Percentiles rank a stretch among this genome's conserved stretches.
Conservation (phyloP, 2,329 filamentous ascomycete species). For the Aspergillus flavus region DNA sequence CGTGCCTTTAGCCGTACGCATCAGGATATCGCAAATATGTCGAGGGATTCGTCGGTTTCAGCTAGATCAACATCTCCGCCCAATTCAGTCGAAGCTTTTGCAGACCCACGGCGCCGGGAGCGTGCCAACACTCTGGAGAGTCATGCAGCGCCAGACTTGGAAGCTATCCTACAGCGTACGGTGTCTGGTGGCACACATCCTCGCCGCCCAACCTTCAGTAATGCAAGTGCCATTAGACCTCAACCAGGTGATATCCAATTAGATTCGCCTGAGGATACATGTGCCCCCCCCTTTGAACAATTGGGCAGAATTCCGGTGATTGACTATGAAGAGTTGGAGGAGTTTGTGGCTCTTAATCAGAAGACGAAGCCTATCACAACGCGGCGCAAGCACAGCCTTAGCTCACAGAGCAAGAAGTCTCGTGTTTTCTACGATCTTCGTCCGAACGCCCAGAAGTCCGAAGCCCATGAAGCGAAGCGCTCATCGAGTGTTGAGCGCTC, state of each 20-base stretch:
- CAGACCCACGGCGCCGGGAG: conserved; percentile 82
- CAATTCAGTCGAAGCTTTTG: conserved; percentile 97
- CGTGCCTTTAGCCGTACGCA: conserved; percentile 39
- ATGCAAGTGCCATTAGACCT: conserved; percentile 59
- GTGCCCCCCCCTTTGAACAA: conserved; percentile 78
- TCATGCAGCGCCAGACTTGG: conserved; percentile 55
- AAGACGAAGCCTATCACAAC: conserved; percentile 48
- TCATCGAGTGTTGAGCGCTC: conserved; percentile 30
- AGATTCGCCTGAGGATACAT: conserved; percentile 65
- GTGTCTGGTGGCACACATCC: conserved; percentile 69
- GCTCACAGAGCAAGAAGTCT: conserved; percentile 53
- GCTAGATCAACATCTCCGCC: conserved; percentile 80
- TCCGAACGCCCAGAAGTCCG: conserved; percentile 37
- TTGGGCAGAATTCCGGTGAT: conserved; percentile 79
- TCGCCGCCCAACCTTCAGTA: conserved; percentile 62
- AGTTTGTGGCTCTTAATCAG: conserved; percentile 71
- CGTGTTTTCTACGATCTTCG: conserved; percentile 66
- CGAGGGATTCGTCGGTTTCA: conserved; percentile 53
- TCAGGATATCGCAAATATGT: conserved; percentile 44
- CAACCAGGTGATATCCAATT: conserved; percentile 39
- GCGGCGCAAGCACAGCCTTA: conserved; percentile 49
- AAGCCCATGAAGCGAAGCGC: conserved; percentile 39
- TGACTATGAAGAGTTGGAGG: conserved; percentile 92
- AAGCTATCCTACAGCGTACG: conserved; percentile 68
- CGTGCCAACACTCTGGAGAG: conserved; percentile 70